Conservation (phyloP, 192 early-diverging fungal genomes). For the Umbelopsis vinacea region DNA sequence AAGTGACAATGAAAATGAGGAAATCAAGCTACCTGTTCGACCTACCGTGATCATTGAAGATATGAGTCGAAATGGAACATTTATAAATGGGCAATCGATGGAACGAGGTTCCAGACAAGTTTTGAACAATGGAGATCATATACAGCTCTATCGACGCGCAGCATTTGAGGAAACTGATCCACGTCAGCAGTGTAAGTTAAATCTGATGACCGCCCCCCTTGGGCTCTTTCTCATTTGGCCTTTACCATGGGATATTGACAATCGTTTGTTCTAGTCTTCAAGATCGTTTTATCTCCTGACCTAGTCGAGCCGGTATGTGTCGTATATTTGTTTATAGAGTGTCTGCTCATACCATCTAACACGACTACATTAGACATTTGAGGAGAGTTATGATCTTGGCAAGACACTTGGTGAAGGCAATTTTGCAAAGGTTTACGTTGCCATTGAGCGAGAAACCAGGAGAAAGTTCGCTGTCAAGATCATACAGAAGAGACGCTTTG, state of each 20-base stretch:
- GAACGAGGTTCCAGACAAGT: conserved; percentile 44
- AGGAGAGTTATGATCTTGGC: conserved; percentile 39
- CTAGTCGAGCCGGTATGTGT: conserved; percentile 11
- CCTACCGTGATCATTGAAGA: not conserved
- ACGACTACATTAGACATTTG: conserved; percentile 33
- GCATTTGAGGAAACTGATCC: conserved; percentile 17
- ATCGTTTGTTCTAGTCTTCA: conserved; percentile 16
- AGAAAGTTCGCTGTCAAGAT: conserved; percentile 73
- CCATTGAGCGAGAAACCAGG: conserved; percentile 54
- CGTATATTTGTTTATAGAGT: not conserved
- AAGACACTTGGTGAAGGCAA: conserved; percentile 51
- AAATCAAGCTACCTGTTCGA: not conserved
- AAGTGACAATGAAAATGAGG: not conserved
- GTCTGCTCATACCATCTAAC: not conserved
- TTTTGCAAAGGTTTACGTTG: conserved; percentile 68
- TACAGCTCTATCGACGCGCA: conserved; percentile 51
- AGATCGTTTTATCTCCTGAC: conserved; percentile 19
- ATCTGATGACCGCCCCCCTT: not conserved
- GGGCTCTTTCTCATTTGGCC: not conserved
- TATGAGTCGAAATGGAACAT: conserved; percentile 69
- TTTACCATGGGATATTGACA: not conserved
- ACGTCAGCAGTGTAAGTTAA: conserved; percentile 45
- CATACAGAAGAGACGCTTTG: conserved; percentile 68
- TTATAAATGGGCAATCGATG: conserved; percentile 59
- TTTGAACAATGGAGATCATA: conserved; percentile 65